Evolutionary conservation across 108 stramenopile genomes (phyloP).

Genomic region (Skeletonema tropicum): DNA sequence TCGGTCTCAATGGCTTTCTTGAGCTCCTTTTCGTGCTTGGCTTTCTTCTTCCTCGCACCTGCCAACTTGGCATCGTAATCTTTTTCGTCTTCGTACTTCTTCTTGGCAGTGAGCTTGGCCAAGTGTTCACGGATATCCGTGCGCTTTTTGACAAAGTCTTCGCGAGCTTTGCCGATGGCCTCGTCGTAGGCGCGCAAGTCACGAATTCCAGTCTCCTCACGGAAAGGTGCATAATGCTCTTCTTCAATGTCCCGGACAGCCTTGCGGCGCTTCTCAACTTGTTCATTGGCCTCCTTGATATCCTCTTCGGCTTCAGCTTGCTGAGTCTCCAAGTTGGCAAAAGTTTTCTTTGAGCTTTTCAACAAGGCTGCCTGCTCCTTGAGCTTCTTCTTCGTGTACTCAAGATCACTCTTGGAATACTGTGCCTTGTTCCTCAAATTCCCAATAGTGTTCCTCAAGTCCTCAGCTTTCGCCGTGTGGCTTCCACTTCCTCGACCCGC

Average conservation of each 20-base stretch:
- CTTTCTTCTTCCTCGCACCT: conserved; percentile 65
- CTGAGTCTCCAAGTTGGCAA: conserved; percentile 56
- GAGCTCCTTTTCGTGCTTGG: conserved; percentile 54
- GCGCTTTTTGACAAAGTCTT: conserved; percentile 80
- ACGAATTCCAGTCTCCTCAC: conserved; percentile 76
- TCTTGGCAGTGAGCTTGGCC: conserved; percentile 59
- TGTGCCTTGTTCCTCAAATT: conserved; percentile 73
- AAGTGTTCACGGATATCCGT: conserved; percentile 74
- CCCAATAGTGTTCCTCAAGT: conserved; percentile 74
- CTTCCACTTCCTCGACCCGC: conserved; percentile 55
- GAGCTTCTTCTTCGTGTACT: conserved; percentile 76
- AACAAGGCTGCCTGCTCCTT: conserved; percentile 68
- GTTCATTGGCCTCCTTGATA: conserved; percentile 52
- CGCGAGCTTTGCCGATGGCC: conserved; percentile 78
- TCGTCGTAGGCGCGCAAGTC: conserved; percentile 88
- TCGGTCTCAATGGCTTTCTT: conserved; percentile 46
- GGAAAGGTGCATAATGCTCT: conserved; percentile 76
- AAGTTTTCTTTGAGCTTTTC: conserved; percentile 54
- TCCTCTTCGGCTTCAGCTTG: conserved; percentile 53
- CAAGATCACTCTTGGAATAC: conserved; percentile 78
- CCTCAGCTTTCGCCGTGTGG: conserved; percentile 59
- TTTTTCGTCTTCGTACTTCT: conserved; percentile 57
- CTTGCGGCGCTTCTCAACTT: conserved; percentile 43
- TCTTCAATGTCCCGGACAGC: conserved; percentile 83
- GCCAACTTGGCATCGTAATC: conserved; percentile 59